Conservation (phyloP, 345 rosid species). For the Erysimum cheiranthoides region DNA sequence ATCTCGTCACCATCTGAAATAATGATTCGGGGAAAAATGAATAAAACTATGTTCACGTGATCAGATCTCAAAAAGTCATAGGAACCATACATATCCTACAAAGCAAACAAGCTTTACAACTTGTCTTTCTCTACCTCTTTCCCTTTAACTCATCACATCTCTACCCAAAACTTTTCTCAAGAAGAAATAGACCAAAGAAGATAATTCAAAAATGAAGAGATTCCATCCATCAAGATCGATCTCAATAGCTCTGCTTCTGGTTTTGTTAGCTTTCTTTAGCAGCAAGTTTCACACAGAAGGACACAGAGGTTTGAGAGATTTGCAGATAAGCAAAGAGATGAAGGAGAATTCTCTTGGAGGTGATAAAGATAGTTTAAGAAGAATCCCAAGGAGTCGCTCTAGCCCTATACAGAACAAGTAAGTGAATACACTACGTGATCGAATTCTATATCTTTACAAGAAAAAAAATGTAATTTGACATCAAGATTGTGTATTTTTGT, state of each 20-base stretch:
- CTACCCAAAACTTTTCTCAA: conserved; percentile 14
- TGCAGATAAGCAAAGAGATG: conserved; percentile 21
- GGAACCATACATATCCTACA: conserved; percentile 33
- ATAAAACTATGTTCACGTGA: conserved; percentile 37
- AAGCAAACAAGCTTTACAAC: conserved; percentile 43
- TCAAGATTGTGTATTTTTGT: conserved; percentile 27
- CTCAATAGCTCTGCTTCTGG: conserved; percentile 27
- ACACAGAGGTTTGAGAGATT: conserved; percentile 27
- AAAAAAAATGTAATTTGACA: conserved; percentile 8
- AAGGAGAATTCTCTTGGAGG: conserved; percentile 23
- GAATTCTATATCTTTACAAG: not conserved
- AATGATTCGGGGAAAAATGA: conserved; percentile 1
- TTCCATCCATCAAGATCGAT: conserved; percentile 38
- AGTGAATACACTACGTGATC: not conserved
- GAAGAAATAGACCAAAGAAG: not conserved
- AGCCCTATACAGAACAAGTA: conserved; percentile 48
- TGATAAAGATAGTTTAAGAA: conserved; percentile 37
- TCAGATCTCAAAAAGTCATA: conserved; percentile 42
- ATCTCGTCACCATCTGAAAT: conserved; percentile 21
- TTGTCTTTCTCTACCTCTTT: conserved; percentile 29
- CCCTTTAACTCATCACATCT: conserved; percentile 15
- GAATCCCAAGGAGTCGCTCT: conserved; percentile 42
- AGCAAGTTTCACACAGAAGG: conserved; percentile 33
- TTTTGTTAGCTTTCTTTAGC: conserved; percentile 42
- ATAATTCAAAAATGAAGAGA: conserved; percentile 37